Evolutionary conservation across 2,329 filamentous ascomycete genomes (phyloP), one percentile per base, ranked within the genome.

Genomic region (Aspergillus transmontanensis): DNA sequence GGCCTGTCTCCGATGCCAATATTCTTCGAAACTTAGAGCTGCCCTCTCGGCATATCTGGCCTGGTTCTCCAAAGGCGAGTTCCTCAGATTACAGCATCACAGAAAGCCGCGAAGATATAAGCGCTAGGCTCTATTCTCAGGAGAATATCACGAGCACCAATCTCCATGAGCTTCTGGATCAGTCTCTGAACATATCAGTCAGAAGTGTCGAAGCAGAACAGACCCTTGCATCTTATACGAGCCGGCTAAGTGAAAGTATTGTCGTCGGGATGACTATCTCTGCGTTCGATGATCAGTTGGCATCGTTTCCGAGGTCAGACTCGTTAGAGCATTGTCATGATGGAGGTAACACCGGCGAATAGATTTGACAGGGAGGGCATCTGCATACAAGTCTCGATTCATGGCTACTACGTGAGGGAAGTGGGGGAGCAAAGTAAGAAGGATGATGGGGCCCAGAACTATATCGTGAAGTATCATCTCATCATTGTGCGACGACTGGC

Each of bases 1-100:
- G 72, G 32, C 70, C 66, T 6, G 43, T 77, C 9, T 75, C 73
- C 5, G 65, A 75, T 60, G 69, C 67, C 10, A 50, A 62, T 30
- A 30, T 69, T 10, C 66, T 77, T 16, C 67, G 66, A n/a, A 63
- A 67, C 54, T 28, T 70, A 26, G 68, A 66, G 4, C n/a, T 59
- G 51, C 57, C 57, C 19, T 41, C 46, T 30, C n/a, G 36, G 34
- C 9, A 34, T 41, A 39, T 53, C 26, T 41, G 16, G 43, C 5
- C 21, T 34, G 19, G 28, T 12, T 51, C 28, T 34, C 60, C 28
- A 23, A 5, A 23, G 5, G 12, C 10, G 14, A 19, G 21, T 16
- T 50, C 32, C 23, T 36, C 34, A 6, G 36, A 5, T 2, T 6
- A 45, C 21, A 4, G 19, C 23, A 39, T 36, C 19, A 7, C 21